Percentiles rank a stretch among this genome's conserved stretches.
phyloP scores from a whole-genome alignment of 768 basidiomycete species.

The Boletus huronensis region DNA sequence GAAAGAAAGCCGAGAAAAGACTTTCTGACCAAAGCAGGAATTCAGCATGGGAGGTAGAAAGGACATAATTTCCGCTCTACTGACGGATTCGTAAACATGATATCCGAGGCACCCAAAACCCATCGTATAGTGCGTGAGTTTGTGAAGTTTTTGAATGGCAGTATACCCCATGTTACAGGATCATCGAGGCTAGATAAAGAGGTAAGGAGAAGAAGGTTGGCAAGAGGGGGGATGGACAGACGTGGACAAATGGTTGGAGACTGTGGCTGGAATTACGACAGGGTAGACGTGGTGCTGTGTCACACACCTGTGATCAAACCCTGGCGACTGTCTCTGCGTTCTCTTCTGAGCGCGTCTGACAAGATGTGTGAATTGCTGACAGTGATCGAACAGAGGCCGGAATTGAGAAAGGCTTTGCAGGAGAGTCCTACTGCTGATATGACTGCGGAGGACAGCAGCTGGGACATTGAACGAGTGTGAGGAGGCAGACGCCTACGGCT shows the following conservation, averaged over 20 bases:
- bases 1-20: conserved; percentile 80
- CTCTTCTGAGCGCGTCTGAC: conserved; percentile 52
- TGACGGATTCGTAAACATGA: conserved; percentile 93
- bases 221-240: conserved; percentile 37
- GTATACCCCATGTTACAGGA: conserved; percentile 82
- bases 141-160: conserved; percentile 63
- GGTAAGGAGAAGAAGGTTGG: conserved; percentile 3
- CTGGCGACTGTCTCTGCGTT: conserved; percentile 45
- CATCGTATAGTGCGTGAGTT: conserved; percentile 67
- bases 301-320: conserved; percentile 72
- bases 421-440: conserved; percentile 67
- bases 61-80: conserved; percentile 24
- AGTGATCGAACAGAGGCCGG: conserved; percentile 61
- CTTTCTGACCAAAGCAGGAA: conserved; percentile 43
- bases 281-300: conserved; percentile 1
- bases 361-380: conserved; percentile 71
- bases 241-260: conserved; percentile 94
- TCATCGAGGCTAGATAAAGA: conserved; percentile 62
- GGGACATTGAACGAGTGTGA: conserved; percentile 31
- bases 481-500: not conserved
- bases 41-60: conserved; percentile 11
- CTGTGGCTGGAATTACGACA: conserved; percentile 37
- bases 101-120: conserved; percentile 89
- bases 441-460: conserved; percentile 54
- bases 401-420: conserved; percentile 73